phyloP scores from a whole-genome alignment of 2,329 filamentous ascomycete species.

The Phoma sp. region DNA sequence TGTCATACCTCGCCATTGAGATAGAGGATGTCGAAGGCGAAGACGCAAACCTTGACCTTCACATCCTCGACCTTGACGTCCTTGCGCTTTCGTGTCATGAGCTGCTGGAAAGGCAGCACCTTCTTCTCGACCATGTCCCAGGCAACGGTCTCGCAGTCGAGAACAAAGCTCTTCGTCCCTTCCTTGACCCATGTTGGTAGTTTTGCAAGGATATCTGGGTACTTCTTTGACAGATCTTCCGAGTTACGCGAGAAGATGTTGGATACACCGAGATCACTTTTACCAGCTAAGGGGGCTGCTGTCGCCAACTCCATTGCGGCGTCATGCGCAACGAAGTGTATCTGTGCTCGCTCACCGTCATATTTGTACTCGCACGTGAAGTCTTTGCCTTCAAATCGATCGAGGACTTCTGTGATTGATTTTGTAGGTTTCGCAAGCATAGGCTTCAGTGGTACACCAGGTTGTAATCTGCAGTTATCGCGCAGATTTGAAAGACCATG shows the following conservation, averaged over 20 bases:
- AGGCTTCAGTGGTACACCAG: conserved; percentile 93
- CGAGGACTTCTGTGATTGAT: conserved; percentile 94
- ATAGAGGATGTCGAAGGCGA: conserved; percentile 94
- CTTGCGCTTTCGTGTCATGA: conserved; percentile 98
- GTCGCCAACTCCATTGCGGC: conserved; percentile 72
- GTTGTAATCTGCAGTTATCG: conserved; percentile 88
- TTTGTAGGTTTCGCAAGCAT: conserved; percentile 99
- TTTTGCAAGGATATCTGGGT: conserved; percentile 91
- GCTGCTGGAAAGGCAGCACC: conserved; percentile 93
- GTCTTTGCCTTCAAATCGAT: conserved; percentile 92
- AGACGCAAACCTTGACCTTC: conserved; percentile 96
- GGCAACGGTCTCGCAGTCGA: conserved; percentile 98
- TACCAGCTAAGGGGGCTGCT: conserved; percentile 65
- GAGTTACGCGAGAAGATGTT: conserved; percentile 98
- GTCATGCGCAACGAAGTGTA: conserved; percentile 92
- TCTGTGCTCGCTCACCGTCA: conserved; percentile 96
- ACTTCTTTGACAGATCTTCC: conserved; percentile 96
- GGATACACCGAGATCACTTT: conserved; percentile 75
- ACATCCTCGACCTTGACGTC: conserved; percentile 95
- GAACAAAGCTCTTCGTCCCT: conserved; percentile 90
- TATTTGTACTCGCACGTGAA: conserved; percentile 99
- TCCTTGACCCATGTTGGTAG: conserved; percentile 88
- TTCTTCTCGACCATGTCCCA: conserved; percentile 97
- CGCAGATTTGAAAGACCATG: conserved; percentile 84
- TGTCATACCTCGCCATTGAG: conserved; percentile 79